These are phyloP conservation scores for Calonectria fujianensis DNA, from an alignment of 2,329 filamentous ascomycete genomes.

Conservation along the genomic window DNA sequence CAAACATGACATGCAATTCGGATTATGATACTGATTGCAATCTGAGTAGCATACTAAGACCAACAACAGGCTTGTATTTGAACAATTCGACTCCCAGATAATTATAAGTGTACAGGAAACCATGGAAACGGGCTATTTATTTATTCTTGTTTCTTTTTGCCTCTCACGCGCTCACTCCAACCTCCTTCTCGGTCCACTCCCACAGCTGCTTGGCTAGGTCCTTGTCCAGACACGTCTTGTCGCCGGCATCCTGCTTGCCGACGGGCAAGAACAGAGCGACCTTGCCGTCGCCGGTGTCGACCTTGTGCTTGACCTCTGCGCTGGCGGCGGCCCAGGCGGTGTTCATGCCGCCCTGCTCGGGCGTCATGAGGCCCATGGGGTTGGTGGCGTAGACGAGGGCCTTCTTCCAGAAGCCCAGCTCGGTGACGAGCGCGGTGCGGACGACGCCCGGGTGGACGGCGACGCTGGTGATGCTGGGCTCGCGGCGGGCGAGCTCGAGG, in stretches of 20 bases:
- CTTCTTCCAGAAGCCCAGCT: slow-evolving; percentile 50
- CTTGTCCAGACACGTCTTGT: slow-evolving; percentile 52
- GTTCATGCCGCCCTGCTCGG: slow-evolving; percentile 57
- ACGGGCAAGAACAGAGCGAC: slow-evolving; percentile 57
- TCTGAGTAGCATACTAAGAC: slow-evolving; percentile 18
- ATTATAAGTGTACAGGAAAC: slow-evolving; percentile 2
- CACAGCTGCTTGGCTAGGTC: slow-evolving; percentile 60
- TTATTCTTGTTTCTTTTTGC: not conserved
- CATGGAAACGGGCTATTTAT: not conserved
- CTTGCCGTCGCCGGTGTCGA: slow-evolving; percentile 38
- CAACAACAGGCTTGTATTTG: not conserved
- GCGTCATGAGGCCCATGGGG: slow-evolving; percentile 47
- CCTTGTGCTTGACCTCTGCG: slow-evolving; percentile 41
- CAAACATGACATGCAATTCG: not conserved
- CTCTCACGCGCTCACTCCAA: slow-evolving; percentile 39
- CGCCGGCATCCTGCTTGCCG: slow-evolving; percentile 47
- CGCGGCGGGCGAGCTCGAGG: slow-evolving; percentile 65
- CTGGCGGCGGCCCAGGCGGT: slow-evolving; percentile 58
- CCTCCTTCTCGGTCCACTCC: slow-evolving; percentile 60
- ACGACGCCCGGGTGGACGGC: slow-evolving; percentile 70
- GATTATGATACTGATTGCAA: not conserved
- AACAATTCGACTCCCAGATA: not conserved
- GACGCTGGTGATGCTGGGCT: slow-evolving; percentile 65
- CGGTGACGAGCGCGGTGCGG: slow-evolving; percentile 54
- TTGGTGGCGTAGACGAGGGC: slow-evolving; percentile 53